Conservation (phyloP, 1,284 basidiomycete species). For the Rhodofomes roseus region DNA sequence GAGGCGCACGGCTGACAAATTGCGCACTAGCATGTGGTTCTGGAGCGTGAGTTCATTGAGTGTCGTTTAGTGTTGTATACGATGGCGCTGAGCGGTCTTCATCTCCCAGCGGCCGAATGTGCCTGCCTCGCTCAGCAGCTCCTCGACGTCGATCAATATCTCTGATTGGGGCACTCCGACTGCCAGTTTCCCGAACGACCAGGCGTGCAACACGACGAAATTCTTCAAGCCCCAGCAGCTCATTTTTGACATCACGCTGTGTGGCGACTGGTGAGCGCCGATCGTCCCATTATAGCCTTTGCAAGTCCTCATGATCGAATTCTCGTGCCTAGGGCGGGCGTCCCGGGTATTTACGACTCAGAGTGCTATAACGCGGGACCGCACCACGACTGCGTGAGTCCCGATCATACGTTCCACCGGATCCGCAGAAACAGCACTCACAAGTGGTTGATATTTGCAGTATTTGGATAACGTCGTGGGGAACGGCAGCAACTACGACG, state of each 20-base stretch:
- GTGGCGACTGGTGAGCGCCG: conserved; percentile 44
- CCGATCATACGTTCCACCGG: background rate
- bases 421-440: background rate
- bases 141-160: conserved; percentile 44
- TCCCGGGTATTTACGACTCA: conserved; percentile 36
- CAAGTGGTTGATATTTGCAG: conserved; percentile 14
- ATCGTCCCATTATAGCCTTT: background rate
- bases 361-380: conserved; percentile 35
- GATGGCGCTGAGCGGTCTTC: conserved; percentile 1
- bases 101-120: conserved; percentile 37
- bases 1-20: conserved; percentile 1
- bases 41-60: conserved; percentile 54
- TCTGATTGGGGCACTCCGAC: conserved; percentile 50
- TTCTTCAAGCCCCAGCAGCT: conserved; percentile 52
- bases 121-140: conserved; percentile 37
- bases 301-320: background rate
- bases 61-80: background rate
- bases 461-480: conserved; percentile 54
- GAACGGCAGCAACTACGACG: conserved; percentile 48
- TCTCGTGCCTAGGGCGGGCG: conserved; percentile 41
- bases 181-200: conserved; percentile 42
- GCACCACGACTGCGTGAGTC: conserved; percentile 39
- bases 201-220: conserved; percentile 41
- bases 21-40: conserved; percentile 66
- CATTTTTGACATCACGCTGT: conserved; percentile 56